Base-by-base conservation (phyloP, 129 eudicot genomes). In the Pittosporum tobira region DNA sequence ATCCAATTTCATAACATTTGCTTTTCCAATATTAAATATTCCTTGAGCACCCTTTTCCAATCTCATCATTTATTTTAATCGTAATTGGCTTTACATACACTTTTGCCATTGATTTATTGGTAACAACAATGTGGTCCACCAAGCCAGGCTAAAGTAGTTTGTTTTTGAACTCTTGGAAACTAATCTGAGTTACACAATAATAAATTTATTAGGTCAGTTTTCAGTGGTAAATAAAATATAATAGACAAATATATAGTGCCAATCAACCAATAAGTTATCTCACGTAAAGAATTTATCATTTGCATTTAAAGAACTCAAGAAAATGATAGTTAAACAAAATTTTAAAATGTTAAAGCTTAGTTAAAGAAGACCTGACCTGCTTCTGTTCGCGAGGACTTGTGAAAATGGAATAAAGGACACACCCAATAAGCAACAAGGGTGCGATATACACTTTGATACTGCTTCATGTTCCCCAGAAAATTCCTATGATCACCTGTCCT, bases 81-180 rank as follows among this genome's bases (percentile, higher is more conserved):
- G n/a, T n/a, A n/a, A n/a, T n/a, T n/a, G n/a, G n/a, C 69, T 63
- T 84, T 30, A 84, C 81, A 44, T 79, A 84, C 18, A 84, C 86
- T 60, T 79, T 76, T 18, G 93, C 93, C 13, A 79, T 78, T 0
- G 91, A 79, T 57, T 71, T 84, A 47, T 80, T 72, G 8, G 77
- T 44, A 44, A 84, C 77, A 60, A 74, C 81, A 31, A 85, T 70
- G 64, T 58, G 94, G 61, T 85, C 94, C 27, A 85, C 94, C 48
- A 85, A 71, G 36, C 94, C 88, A 38, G 85, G 88, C 64, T 84
- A 82, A 27, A 81, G 88, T 37, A 84, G 79, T 73, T 77, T 73
- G 54, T 63, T 80, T 59, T 73, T 85, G 72, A 85, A 85, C 78
- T 85, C 94, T 75, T 85, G 88, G 66, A 85, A 85, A 72, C 88